Base-by-base conservation (phyloP, 2,329 filamentous ascomycete species). In the Aspergillus latus region DNA sequence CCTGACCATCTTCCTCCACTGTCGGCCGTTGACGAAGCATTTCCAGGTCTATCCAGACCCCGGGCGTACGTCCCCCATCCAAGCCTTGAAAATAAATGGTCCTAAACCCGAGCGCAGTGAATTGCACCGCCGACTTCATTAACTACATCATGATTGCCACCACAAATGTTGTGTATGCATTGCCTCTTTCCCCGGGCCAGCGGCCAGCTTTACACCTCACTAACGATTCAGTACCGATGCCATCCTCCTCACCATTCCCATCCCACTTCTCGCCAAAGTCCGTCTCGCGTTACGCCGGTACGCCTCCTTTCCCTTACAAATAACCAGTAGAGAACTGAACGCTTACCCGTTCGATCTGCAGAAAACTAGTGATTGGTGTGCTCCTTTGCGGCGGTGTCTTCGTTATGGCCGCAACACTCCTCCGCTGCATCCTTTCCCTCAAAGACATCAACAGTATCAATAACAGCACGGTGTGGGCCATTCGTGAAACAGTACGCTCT, bases 311-410 rank as follows among this genome's bases (percentile, higher is more conserved):
- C 2, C 15, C 8, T 8, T 8, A 4, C 30, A 13, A 44, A 21
- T 21, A 21, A 21, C 21, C 21, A 21, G 2, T 21, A 2, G 21
- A 21, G 21, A 21, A 47, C 29, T 10, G n/a, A 9, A 29, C 46
- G 7, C 28, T 4, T 4, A 3, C 40, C 26, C n/a, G 34, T 7
- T 43, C 5, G 3, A 21, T 30, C 16, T 10, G 21, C 21, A 67
- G 65, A 3, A 78, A 78, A 62, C 15, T 78, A 2, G 62, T 74
- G 13, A 72, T 77, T 43, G 69, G 70, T 1, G 30, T 75, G 4
- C 65, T 77, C 0, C 73, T 79, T 9, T 78, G 73, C 49, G 74
- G 75, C 2, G 75, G 76, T 3, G 39, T 78, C n/a, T 78, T 78
- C 57, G 72, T 78, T 53, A 76, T 78, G 57, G 60, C 73, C 6